Evolutionary conservation across 306 rosid species (phyloP).

Genomic region (Astragalus membranaceus): DNA sequence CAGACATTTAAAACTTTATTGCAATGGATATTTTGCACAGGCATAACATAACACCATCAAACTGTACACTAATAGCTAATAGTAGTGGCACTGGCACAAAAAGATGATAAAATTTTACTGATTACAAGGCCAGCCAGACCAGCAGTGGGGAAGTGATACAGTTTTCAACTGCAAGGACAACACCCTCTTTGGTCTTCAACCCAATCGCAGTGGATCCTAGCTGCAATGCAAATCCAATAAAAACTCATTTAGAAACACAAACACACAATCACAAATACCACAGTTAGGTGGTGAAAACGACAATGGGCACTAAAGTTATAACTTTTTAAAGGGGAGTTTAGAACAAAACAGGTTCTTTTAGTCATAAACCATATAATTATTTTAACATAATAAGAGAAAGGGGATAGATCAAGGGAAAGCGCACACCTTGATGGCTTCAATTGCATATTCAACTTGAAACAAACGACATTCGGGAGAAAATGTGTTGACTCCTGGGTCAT

Average conservation of each 20-base stretch:
- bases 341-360: not conserved
- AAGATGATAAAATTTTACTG: not conserved
- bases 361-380: not conserved
- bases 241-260: not conserved
- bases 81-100: not conserved
- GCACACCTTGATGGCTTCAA: conserved; percentile 87
- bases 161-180: conserved; percentile 95
- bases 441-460: conserved; percentile 98
- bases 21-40: not conserved
- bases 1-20: not conserved
- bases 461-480: conserved; percentile 96
- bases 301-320: no score
- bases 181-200: conserved; percentile 91
- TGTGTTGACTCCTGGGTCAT: conserved; percentile 97
- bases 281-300: no score
- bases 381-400: not conserved
- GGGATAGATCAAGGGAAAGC: not conserved
- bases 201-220: conserved; percentile 97
- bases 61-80: not conserved
- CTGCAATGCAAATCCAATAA: conserved; percentile 26
- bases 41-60: not conserved
- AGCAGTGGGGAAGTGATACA: conserved; percentile 91
- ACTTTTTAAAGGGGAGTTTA: no score
- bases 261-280: no score
- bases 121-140: conserved; percentile 27